Percentiles rank a stretch among this genome's conserved stretches.
phyloP scores from a whole-genome alignment of 768 basidiomycete genomes.

The Suillus alpinus region DNA sequence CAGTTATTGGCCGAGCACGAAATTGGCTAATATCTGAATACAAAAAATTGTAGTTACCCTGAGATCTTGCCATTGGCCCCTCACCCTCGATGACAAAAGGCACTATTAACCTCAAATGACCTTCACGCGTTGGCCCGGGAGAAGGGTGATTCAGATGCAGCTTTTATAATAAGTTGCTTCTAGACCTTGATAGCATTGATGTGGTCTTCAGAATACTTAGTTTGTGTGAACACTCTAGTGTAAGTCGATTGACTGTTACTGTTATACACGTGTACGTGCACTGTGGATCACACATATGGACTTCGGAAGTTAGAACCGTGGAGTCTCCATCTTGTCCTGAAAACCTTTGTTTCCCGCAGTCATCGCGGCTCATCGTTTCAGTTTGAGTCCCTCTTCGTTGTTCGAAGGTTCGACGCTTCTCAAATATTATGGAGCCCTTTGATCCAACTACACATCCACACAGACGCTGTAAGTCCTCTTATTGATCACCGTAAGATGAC shows the following conservation, averaged over 20 bases:
- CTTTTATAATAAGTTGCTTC: too few relatives aligned
- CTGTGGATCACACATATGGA: background rate
- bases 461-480: conserved; percentile 54
- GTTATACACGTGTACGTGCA: background rate
- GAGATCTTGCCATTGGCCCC: background rate
- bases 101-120: background rate
- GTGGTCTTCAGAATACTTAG: background rate
- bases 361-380: too few relatives aligned
- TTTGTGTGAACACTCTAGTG: background rate
- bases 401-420: background rate
- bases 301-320: too few relatives aligned
- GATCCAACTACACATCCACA: conserved; percentile 66
- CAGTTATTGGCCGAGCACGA: conserved; percentile 93
- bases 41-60: background rate
- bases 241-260: background rate
- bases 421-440: conserved; percentile 37
- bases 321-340: background rate
- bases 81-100: background rate
- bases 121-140: background rate
- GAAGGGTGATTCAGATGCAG: too few relatives aligned
- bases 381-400: background rate
- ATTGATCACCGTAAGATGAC: conserved; percentile 5
- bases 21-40: conserved; percentile 44
- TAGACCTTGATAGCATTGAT: too few relatives aligned
- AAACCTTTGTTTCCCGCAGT: background rate